A percentile compares a stretch with the other conserved stretches of the same genome.
phyloP scores from a whole-genome alignment of 2,329 filamentous ascomycete species.

The Aspergillus felis region DNA sequence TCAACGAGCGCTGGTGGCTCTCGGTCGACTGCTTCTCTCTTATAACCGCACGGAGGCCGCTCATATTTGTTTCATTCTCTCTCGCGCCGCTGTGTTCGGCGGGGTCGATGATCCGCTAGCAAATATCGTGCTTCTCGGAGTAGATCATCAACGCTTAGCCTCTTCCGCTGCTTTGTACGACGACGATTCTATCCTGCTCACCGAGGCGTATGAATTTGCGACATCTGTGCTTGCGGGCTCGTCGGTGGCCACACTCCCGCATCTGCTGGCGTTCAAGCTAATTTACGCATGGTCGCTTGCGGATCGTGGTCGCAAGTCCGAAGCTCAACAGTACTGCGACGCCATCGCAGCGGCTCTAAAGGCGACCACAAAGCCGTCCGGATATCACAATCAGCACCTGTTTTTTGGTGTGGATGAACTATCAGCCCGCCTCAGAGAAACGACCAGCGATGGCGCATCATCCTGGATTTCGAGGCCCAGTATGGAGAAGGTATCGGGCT shows the following conservation, averaged over 20 bases:
- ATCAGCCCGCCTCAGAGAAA: constrained; percentile 74
- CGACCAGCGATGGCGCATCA: constrained; percentile 73
- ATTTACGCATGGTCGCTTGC: constrained; percentile 80
- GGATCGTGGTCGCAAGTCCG: constrained; percentile 74
- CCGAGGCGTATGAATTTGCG: constrained; percentile 91
- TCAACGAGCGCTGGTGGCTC: constrained; percentile 67
- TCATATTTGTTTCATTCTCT: constrained; percentile 91
- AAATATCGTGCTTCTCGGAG: constrained; percentile 78
- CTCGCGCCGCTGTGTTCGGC: constrained; percentile 68
- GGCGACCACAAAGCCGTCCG: constrained; percentile 75
- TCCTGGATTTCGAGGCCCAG: constrained; percentile 94
- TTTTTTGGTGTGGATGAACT: constrained; percentile 78
- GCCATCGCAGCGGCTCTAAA: constrained; percentile 71
- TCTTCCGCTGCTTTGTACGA: constrained; percentile 69
- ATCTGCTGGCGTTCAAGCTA: constrained; percentile 87
- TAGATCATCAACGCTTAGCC: constrained; percentile 69
- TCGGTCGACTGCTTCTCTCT: constrained; percentile 75
- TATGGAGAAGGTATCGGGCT: constrained; percentile 92
- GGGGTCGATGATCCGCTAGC: constrained; percentile 77
- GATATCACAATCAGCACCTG: constrained; percentile 76
- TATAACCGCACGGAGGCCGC: constrained; percentile 90
- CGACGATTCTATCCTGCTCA: constrained; percentile 84
- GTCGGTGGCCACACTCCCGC: constrained; percentile 61
- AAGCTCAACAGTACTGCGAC: constrained; percentile 90
- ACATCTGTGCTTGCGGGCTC: constrained; percentile 64